A percentile compares a stretch with the other conserved stretches of the same genome.
phyloP scores from a whole-genome alignment of 192 early-diverging fungal species.

The Podila epigama region DNA sequence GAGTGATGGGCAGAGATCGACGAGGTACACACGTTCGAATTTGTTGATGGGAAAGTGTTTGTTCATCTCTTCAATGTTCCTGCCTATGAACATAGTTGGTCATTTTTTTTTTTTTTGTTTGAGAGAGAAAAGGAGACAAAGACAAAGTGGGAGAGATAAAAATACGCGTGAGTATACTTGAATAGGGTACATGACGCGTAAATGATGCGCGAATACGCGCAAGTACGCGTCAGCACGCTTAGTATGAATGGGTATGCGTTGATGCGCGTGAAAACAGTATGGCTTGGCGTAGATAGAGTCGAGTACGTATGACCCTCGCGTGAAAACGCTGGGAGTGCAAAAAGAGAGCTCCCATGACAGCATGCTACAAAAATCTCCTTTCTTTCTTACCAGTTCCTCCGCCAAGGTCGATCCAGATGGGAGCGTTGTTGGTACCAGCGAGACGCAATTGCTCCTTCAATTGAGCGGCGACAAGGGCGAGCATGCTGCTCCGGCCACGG shows the following conservation, averaged over 20 bases:
- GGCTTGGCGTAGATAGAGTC: neutral
- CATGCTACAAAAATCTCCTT: too few species aligned
- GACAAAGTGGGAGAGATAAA: neutral
- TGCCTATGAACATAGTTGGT: too few species aligned
- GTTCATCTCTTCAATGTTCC: conserved; percentile 85
- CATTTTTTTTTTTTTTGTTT: too few species aligned
- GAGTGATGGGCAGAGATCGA: conserved; percentile 84
- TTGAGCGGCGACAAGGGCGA: conserved; percentile 85
- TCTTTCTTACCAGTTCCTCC: conserved; percentile 63
- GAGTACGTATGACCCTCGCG: too few species aligned
- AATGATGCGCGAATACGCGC: too few species aligned
- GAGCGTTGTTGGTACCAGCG: conserved; percentile 28
- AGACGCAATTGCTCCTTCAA: conserved; percentile 51
- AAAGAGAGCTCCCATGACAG: too few species aligned
- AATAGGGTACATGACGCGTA: too few species aligned
- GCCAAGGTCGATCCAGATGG: conserved; percentile 71
- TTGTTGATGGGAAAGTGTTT: conserved; percentile 71
- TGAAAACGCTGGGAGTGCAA: too few species aligned
- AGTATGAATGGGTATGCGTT: too few species aligned
- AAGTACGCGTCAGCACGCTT: too few species aligned
- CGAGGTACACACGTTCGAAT: conserved; percentile 80
- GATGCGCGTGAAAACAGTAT: too few species aligned
- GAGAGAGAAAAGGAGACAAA: neutral
- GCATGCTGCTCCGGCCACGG: conserved; percentile 79
- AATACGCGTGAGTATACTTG: too few species aligned